Evolutionary conservation across 2,329 filamentous ascomycete genomes (phyloP).

Genomic region (Emericellopsis cladophorae): DNA sequence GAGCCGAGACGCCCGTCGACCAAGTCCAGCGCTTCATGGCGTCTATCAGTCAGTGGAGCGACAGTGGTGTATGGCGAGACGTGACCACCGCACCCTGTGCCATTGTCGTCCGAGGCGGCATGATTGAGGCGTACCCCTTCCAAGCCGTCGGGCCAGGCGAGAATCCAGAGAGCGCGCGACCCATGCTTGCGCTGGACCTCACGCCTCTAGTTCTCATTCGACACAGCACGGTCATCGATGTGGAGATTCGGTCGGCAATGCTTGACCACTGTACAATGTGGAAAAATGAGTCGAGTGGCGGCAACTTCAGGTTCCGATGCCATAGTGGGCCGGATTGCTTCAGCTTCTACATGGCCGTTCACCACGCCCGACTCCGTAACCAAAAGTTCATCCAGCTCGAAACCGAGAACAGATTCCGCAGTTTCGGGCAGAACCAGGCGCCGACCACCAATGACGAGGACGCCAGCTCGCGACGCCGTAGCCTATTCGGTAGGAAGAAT

Average conservation of each 20-base stretch:
- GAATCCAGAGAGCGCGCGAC: conserved; percentile 20
- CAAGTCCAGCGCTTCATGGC: conserved; percentile 33
- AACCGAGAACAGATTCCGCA: conserved; percentile 58
- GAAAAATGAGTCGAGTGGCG: conserved; percentile 35
- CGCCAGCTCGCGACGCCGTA: conserved; percentile 26
- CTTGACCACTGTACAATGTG: conserved; percentile 58
- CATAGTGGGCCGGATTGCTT: conserved; percentile 66
- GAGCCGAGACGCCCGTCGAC: conserved; percentile 22
- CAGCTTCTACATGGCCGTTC: conserved; percentile 73
- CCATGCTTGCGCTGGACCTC: conserved; percentile 63
- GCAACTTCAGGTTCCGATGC: conserved; percentile 84
- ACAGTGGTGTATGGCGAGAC: conserved; percentile 48
- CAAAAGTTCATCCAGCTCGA: conserved; percentile 67
- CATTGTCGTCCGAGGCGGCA: conserved; percentile 42
- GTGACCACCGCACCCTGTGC: conserved; percentile 37
- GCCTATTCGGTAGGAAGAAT: conserved; percentile 51
- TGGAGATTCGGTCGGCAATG: conserved; percentile 83
- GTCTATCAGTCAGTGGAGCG: conserved; percentile 49
- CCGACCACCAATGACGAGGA: conserved; percentile 34
- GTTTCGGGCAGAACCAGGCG: conserved; percentile 47
- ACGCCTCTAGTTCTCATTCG: conserved; percentile 85
- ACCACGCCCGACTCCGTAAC: conserved; percentile 82
- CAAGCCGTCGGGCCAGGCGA: conserved; percentile 11
- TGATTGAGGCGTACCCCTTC: conserved; percentile 43
- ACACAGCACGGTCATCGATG: conserved; percentile 82